phyloP scores from a whole-genome alignment of 768 basidiomycete genomes.

The Boletus reticuloceps region DNA sequence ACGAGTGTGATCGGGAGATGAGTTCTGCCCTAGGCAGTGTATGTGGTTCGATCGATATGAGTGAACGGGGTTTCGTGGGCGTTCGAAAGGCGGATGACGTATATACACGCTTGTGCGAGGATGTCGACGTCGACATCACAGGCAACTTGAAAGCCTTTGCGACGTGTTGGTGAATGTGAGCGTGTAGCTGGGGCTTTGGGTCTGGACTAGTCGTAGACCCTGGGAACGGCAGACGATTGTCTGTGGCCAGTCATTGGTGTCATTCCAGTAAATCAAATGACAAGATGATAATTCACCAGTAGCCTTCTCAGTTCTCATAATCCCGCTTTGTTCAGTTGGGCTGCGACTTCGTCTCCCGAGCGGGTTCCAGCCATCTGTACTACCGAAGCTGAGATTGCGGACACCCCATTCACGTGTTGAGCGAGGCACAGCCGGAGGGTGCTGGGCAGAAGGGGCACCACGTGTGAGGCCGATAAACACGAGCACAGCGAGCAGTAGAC shows the following conservation, averaged over 20 bases:
- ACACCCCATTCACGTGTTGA: slow-evolving; percentile 54
- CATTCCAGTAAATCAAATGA: background rate
- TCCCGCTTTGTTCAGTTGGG: slow-evolving; percentile 16
- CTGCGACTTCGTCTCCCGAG: slow-evolving; percentile 30
- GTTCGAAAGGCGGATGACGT: slow-evolving; percentile 15
- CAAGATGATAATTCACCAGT: slow-evolving; percentile 4
- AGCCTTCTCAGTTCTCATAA: slow-evolving; percentile 13
- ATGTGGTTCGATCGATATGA: slow-evolving; percentile 22
- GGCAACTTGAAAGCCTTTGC: background rate
- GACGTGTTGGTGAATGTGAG: background rate
- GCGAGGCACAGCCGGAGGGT: slow-evolving; percentile 6
- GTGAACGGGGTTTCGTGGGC: slow-evolving; percentile 18
- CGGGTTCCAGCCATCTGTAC: slow-evolving; percentile 37
- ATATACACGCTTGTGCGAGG: slow-evolving; percentile 9
- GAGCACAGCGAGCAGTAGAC: slow-evolving; percentile 77
- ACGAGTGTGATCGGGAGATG: slow-evolving; percentile 22
- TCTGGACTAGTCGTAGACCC: background rate
- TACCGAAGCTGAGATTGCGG: slow-evolving; percentile 55
- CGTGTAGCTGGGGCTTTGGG: background rate
- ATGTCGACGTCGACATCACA: background rate
- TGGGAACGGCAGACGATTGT: background rate
- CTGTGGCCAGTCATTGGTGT: background rate
- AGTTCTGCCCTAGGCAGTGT: slow-evolving; percentile 18
- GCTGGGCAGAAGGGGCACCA: slow-evolving; percentile 45
- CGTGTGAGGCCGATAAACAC: slow-evolving; percentile 86